Evolutionary conservation across 2,329 filamentous ascomycete species (phyloP).

Genomic region (Venturia nashicola): DNA sequence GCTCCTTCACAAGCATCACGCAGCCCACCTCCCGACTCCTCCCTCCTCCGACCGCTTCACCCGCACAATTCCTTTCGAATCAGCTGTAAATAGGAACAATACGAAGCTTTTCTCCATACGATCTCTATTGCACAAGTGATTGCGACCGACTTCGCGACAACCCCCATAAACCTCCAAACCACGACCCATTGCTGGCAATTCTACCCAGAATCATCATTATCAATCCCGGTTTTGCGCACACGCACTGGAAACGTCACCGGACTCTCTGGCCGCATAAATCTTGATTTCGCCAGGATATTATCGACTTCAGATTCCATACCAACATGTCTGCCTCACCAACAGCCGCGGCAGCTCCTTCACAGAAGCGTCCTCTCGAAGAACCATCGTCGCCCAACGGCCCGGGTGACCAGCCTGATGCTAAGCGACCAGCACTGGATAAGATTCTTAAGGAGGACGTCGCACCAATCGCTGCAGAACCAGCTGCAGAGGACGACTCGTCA

Average conservation of each 20-base stretch:
- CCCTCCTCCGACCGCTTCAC: slow-evolving; percentile 7
- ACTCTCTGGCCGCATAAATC: not conserved
- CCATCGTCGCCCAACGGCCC: slow-evolving; percentile 86
- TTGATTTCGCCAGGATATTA: not conserved
- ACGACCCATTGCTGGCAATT: not conserved
- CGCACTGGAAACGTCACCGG: not conserved
- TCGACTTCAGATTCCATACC: not conserved
- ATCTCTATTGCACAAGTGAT: not conserved
- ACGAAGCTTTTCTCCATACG: not conserved
- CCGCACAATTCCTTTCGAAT: slow-evolving; percentile 6
- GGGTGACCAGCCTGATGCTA: slow-evolving; percentile 90
- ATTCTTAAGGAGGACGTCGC: slow-evolving; percentile 53
- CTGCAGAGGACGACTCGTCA: slow-evolving; percentile 17
- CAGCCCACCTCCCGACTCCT: not conserved
- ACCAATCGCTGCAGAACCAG: slow-evolving; percentile 32
- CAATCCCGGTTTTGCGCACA: not conserved
- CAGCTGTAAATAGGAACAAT: slow-evolving; percentile 9
- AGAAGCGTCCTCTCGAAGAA: slow-evolving; percentile 94
- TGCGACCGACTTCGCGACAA: not conserved
- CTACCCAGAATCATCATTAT: not conserved
- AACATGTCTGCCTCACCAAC: slow-evolving; percentile 34
- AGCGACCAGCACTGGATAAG: slow-evolving; percentile 93
- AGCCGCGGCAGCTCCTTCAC: slow-evolving; percentile 42
- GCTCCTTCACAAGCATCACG: slow-evolving; percentile 4
- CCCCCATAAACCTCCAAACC: not conserved